Conservation (phyloP, 106 monocot genomes). For the Dendrobium catenatum region DNA sequence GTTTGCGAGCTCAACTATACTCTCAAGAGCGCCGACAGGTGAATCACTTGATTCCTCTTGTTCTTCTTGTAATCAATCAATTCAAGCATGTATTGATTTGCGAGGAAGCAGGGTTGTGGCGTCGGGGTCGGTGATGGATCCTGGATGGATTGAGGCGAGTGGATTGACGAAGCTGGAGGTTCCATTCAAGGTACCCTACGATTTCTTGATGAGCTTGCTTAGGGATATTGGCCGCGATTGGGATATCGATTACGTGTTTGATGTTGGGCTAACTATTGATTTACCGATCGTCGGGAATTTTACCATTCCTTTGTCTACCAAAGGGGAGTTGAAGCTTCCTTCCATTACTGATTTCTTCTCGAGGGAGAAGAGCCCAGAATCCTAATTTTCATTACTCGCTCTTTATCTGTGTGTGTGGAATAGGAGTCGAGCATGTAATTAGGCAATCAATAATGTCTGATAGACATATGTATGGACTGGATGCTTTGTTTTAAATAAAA, state of each 20-base stretch:
- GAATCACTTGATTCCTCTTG: neutral
- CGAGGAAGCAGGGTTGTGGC: neutral
- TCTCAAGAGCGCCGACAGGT: conserved; percentile 67
- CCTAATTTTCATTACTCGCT: neutral
- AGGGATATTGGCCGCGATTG: conserved; percentile 76
- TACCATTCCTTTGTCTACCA: conserved; percentile 66
- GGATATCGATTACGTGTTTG: conserved; percentile 85
- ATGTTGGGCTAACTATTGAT: conserved; percentile 59
- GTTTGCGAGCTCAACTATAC: conserved; percentile 74
- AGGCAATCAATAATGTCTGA: too few relatives aligned
- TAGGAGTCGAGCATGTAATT: too few relatives aligned
- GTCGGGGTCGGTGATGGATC: conserved; percentile 14
- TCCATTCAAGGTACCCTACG: conserved; percentile 56
- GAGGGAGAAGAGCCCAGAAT: neutral
- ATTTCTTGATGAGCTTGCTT: conserved; percentile 61
- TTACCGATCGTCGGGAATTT: conserved; percentile 75
- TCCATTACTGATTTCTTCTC: conserved; percentile 35
- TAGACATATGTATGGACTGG: too few relatives aligned
- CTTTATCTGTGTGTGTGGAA: neutral
- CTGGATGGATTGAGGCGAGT: conserved; percentile 11
- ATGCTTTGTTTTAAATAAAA: too few relatives aligned
- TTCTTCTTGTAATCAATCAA: neutral
- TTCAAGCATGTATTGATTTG: neutral
- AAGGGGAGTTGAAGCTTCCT: conserved; percentile 85
- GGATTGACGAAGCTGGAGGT: conserved; percentile 4